Percentiles rank a stretch among this genome's conserved stretches.
phyloP scores from a whole-genome alignment of 805 yeast genomes.

The Isabelozyma gotoi region DNA sequence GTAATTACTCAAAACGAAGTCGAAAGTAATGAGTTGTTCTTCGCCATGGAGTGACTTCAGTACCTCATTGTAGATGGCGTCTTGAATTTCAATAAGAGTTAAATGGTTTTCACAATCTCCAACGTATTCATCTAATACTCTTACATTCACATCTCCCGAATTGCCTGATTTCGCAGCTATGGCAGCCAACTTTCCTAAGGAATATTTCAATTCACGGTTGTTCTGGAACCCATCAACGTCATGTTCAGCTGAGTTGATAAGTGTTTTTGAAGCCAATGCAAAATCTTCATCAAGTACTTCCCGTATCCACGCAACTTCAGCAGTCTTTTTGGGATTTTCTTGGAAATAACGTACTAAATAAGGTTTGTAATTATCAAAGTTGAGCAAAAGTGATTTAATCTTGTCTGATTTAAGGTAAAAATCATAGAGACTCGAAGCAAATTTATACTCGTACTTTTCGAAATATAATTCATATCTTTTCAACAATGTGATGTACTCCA shows the following conservation, averaged over 20 bases:
- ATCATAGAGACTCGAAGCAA: conserved; percentile 64
- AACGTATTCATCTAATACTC: conserved; percentile 23
- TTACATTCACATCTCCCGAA: conserved; percentile 8
- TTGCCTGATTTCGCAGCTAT: conserved; percentile 38
- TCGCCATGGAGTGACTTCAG: conserved; percentile 12
- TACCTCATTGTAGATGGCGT: conserved; percentile 22
- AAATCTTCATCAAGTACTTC: conserved; percentile 55
- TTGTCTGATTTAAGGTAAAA: conserved; percentile 56
- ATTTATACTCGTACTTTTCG: conserved; percentile 60
- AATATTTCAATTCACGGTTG: conserved; percentile 56
- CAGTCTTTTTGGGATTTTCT: conserved; percentile 39
- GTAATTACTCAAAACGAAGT: conserved; percentile 15
- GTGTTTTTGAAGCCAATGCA: conserved; percentile 46
- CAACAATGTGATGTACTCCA: conserved; percentile 13
- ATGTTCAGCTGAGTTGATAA: conserved; percentile 39
- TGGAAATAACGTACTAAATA: conserved; percentile 54
- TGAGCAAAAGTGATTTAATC: conserved; percentile 52
- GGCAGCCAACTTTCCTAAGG: conserved; percentile 69
- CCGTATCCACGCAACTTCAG: conserved; percentile 71
- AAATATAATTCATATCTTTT: conserved; percentile 50
- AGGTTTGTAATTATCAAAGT: conserved; percentile 52
- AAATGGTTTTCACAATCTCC: conserved; percentile 51
- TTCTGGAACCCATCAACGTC: conserved; percentile 38
- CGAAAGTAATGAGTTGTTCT: conserved; percentile 7
- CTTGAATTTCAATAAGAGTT: conserved; percentile 50